A percentile compares a stretch with the other conserved stretches of the same genome.
Conservation (phyloP, 225 moss, liverwort and hornwort species). For the Polytrichum commune region DNA sequence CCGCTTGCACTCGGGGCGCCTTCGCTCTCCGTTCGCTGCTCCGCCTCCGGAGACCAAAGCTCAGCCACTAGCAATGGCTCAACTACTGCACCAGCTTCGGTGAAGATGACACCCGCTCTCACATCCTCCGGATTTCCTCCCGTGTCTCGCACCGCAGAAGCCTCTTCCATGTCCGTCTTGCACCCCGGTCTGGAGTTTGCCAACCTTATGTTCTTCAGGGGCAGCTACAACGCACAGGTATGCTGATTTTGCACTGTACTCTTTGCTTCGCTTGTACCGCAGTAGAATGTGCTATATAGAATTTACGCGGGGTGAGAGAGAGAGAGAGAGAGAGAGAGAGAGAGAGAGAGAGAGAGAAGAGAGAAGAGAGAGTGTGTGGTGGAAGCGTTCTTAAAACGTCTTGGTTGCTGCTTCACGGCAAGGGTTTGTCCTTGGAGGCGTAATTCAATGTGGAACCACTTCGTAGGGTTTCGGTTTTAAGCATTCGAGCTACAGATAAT, state of each 20-base stretch:
- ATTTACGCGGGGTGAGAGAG: too few relatives aligned
- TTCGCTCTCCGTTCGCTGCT: not conserved
- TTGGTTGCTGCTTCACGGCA: too few relatives aligned
- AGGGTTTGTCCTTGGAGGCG: too few relatives aligned
- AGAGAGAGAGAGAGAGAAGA: too few relatives aligned
- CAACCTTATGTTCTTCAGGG: conserved; percentile 91
- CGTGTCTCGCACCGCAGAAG: conserved; percentile 2
- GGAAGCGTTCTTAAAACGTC: too few relatives aligned
- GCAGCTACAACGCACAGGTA: conserved; percentile 78
- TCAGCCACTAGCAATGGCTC: not conserved
- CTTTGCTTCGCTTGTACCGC: too few relatives aligned
- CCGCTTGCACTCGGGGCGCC: not conserved
- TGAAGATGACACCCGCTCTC: not conserved
- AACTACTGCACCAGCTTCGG: not conserved
- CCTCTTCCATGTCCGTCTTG: conserved; percentile 29
- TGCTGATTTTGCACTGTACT: not conserved
- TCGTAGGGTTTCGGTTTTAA: too few relatives aligned
- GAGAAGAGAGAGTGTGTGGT: too few relatives aligned
- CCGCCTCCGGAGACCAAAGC: not conserved
- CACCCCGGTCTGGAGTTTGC: conserved; percentile 76
- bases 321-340: too few relatives aligned
- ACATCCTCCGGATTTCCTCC: not conserved
- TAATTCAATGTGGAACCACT: too few relatives aligned
- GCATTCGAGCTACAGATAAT: too few relatives aligned
- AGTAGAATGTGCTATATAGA: too few relatives aligned